Evolutionary conservation across 2,329 filamentous ascomycete species (phyloP).

Genomic region (Stachybotrys chartarum): DNA sequence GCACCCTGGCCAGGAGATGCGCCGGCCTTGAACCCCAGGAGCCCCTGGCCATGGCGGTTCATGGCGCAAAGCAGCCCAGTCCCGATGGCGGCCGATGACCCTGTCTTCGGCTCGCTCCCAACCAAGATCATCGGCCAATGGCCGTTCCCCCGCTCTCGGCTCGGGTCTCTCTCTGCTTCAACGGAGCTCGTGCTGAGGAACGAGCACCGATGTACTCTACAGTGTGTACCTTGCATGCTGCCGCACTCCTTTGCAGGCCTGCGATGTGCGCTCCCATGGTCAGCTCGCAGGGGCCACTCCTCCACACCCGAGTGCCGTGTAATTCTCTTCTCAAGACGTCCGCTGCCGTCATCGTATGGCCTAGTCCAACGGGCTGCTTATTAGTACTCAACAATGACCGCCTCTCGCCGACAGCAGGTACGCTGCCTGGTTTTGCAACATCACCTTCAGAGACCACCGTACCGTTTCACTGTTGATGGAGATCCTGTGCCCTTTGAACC

Average conservation of each 20-base stretch:
- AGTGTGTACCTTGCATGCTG: not conserved
- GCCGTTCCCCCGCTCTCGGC: not conserved
- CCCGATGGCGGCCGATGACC: not conserved
- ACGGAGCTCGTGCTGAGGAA: not conserved
- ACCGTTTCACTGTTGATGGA: not conserved
- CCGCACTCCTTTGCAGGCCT: not conserved
- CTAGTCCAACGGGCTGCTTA: not conserved
- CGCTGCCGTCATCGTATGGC: not conserved
- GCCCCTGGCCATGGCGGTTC: not conserved
- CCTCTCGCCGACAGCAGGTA: not conserved
- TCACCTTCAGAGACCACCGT: not conserved
- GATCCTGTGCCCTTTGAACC: not conserved
- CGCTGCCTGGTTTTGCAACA: not conserved
- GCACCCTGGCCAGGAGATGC: not conserved
- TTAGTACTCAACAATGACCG: not conserved
- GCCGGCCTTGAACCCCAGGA: not conserved
- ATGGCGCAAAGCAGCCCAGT: not conserved
- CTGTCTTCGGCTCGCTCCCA: not conserved
- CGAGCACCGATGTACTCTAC: not conserved
- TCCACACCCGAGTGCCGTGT: not conserved
- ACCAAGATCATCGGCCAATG: not conserved
- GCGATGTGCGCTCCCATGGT: constrained; percentile 21
- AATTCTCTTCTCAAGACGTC: not conserved
- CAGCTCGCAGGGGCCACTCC: constrained; percentile 20
- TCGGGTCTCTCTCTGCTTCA: not conserved